Conservation (phyloP, 345 rosid species). For the Euphorbia pulcherrima region DNA sequence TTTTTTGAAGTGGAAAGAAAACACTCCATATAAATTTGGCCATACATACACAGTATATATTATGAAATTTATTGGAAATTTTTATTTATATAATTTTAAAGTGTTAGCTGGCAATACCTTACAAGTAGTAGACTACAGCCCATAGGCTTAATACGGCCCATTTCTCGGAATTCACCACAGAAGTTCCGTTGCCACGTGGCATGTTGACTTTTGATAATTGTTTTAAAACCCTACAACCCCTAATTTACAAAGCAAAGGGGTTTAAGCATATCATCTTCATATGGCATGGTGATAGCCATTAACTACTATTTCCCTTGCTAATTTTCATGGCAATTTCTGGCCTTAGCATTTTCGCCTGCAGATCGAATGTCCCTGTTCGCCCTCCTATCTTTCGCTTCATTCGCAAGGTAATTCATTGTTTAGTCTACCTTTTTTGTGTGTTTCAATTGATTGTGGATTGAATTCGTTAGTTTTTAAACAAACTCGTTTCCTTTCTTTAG, state of each 20-base stretch:
- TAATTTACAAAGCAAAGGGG: slow-evolving; percentile 9
- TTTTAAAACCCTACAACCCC: slow-evolving; percentile 37
- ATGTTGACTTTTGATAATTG: neutral
- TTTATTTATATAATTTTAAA: no score
- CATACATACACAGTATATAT: no score
- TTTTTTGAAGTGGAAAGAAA: no score
- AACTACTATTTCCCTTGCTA: neutral
- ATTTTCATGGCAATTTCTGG: slow-evolving; percentile 50
- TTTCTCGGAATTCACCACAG: no score
- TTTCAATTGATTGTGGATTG: neutral
- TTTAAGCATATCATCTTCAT: slow-evolving; percentile 21
- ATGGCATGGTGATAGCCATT: slow-evolving; percentile 30
- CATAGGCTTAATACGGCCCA: neutral
- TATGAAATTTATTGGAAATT: no score
- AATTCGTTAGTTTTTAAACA: neutral
- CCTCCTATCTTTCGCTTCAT: slow-evolving; percentile 37
- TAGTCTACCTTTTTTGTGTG: neutral
- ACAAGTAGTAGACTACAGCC: neutral
- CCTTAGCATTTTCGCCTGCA: slow-evolving; percentile 40
- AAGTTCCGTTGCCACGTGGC: slow-evolving; percentile 3
- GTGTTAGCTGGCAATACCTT: no score
- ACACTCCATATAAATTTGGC: no score
- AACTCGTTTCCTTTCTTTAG: slow-evolving; percentile 28
- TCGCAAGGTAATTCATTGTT: slow-evolving; percentile 36
- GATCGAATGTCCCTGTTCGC: slow-evolving; percentile 39